phyloP scores from a whole-genome alignment of 441 rosid species.

The Erodium trifolium region DNA sequence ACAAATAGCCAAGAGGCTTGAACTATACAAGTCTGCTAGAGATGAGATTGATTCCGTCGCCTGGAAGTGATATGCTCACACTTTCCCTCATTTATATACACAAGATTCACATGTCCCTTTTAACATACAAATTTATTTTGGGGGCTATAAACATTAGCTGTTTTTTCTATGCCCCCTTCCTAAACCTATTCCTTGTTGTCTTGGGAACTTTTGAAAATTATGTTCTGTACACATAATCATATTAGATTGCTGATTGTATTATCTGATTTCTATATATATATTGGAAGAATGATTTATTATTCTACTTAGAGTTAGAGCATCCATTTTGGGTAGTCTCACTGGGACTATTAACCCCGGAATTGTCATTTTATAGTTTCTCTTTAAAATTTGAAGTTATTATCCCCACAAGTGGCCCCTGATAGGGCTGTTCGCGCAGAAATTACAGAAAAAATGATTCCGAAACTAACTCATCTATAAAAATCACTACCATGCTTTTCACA shows the following conservation, averaged over 20 bases:
- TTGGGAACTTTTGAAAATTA: background rate
- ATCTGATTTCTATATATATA: background rate
- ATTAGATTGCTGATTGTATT: background rate
- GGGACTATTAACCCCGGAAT: too few relatives aligned
- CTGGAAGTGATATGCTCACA: slow-evolving; percentile 45
- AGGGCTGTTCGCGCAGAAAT: too few relatives aligned
- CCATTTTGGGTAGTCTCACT: too few relatives aligned
- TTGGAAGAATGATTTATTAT: background rate
- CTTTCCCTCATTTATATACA: background rate
- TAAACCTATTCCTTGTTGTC: background rate
- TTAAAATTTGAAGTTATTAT: too few relatives aligned
- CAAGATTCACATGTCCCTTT: background rate
- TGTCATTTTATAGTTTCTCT: too few relatives aligned
- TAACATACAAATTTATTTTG: background rate
- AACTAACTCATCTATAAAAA: too few relatives aligned
- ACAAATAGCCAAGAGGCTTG: slow-evolving; percentile 73
- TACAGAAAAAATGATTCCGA: too few relatives aligned
- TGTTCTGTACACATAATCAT: background rate
- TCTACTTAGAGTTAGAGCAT: too few relatives aligned
- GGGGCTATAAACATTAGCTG: background rate
- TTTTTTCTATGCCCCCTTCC: background rate
- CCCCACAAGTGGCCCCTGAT: too few relatives aligned
- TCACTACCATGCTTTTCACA: too few relatives aligned
- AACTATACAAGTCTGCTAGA: slow-evolving; percentile 91
- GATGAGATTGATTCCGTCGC: slow-evolving; percentile 93